phyloP scores from a whole-genome alignment of 2,329 filamentous ascomycete genomes.

The Dactylellina haptotyla region DNA sequence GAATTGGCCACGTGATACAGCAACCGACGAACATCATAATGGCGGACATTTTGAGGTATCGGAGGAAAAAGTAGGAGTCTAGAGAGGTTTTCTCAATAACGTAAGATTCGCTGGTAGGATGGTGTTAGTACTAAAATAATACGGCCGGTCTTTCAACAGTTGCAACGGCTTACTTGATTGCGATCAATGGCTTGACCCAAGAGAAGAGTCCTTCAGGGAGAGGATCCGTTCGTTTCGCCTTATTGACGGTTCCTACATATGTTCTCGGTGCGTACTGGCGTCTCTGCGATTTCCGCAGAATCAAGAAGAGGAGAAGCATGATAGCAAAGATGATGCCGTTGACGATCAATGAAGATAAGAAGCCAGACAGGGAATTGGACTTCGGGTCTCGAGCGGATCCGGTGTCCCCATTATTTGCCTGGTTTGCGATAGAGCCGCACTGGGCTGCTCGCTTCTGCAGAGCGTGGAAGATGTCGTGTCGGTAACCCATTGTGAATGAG shows the following conservation, averaged over 20 bases:
- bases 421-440: conserved; percentile 31
- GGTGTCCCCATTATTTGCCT: conserved; percentile 58
- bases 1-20: conserved; percentile 83
- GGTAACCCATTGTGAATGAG: conserved; percentile 47
- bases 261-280: conserved; percentile 69
- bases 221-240: conserved; percentile 50
- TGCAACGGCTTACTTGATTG: conserved; percentile 52
- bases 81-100: conserved; percentile 90
- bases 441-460: conserved; percentile 37
- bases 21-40: conserved; percentile 85
- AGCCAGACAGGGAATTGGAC: conserved; percentile 63
- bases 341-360: conserved; percentile 66
- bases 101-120: conserved; percentile 72
- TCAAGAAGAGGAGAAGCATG: conserved; percentile 66
- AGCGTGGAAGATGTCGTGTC: conserved; percentile 42
- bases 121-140: conserved; percentile 63
- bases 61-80: conserved; percentile 89
- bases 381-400: conserved; percentile 56
- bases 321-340: conserved; percentile 63
- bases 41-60: conserved; percentile 82
- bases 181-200: conserved; percentile 33
- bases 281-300: conserved; percentile 65
- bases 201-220: conserved; percentile 41
- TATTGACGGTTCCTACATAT: conserved; percentile 67
- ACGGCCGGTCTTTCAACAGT: conserved; percentile 55